phyloP scores from a whole-genome alignment of 129 eudicot genomes.

The Chrysanthemum lavandulifolium region DNA sequence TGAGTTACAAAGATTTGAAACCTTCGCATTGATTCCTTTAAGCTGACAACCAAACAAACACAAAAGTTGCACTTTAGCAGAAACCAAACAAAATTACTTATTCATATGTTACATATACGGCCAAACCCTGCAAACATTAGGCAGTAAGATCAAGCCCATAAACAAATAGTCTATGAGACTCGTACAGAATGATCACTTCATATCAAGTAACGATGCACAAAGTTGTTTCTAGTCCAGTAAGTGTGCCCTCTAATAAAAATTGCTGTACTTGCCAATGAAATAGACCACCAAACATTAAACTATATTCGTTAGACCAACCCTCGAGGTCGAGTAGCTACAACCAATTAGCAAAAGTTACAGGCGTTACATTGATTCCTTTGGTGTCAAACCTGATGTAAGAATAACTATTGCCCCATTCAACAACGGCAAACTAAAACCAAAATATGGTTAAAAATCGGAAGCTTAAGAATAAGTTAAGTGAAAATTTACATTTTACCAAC shows the following conservation, averaged over 20 bases:
- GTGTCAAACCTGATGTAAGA: constrained; percentile 29
- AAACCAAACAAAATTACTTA: neutral
- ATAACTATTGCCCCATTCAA: constrained; percentile 39
- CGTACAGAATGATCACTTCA: no score
- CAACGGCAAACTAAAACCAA: constrained; percentile 65
- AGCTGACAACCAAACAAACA: neutral
- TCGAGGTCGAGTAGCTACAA: neutral
- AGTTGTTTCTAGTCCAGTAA: no score
- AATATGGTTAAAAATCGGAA: no score
- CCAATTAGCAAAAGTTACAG: neutral
- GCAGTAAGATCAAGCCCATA: neutral
- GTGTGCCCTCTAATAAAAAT: no score
- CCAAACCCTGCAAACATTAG: constrained; percentile 4
- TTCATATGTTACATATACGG: neutral
- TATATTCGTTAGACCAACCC: neutral
- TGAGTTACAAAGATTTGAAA: neutral
- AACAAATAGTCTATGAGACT: no score
- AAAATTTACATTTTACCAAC: no score
- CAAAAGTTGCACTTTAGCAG: neutral
- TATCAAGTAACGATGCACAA: no score
- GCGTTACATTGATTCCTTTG: constrained; percentile 14
- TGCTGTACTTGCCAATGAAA: neutral
- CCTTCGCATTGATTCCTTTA: neutral
- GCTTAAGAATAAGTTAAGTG: no score
- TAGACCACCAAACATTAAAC: neutral